A percentile compares a stretch with the other conserved stretches of the same genome.
phyloP scores from a whole-genome alignment of 2,329 filamentous ascomycete genomes.

The Emmonsia crescens region DNA sequence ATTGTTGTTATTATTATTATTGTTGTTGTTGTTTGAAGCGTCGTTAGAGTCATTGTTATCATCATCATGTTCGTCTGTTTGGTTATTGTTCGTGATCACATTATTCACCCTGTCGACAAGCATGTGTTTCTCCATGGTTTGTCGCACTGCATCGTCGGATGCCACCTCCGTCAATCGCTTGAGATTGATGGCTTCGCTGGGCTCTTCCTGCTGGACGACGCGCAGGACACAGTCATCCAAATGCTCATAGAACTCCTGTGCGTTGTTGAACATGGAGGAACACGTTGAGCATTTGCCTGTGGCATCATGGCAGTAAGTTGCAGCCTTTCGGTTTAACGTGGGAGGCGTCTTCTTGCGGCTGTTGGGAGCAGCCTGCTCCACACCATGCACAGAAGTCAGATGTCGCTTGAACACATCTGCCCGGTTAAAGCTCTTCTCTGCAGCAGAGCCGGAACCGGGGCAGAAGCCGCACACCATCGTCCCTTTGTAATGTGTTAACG shows the following conservation, averaged over 20 bases:
- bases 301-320: conserved; percentile 62
- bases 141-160: conserved; percentile 45
- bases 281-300: conserved; percentile 90
- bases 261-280: conserved; percentile 68
- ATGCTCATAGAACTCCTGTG: conserved; percentile 97
- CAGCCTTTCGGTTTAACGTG: conserved; percentile 51
- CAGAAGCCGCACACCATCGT: conserved; percentile 97
- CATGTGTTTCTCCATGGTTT: conserved; percentile 48
- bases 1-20: conserved; percentile 28
- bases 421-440: conserved; percentile 91
- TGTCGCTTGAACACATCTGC: conserved; percentile 95
- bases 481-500: conserved; percentile 89
- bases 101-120: conserved; percentile 40
- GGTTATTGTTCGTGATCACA: conserved; percentile 41
- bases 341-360: conserved; percentile 62
- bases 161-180: conserved; percentile 49
- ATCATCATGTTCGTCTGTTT: conserved; percentile 42
- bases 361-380: conserved; percentile 88
- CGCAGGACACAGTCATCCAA: conserved; percentile 61
- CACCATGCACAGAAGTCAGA: conserved; percentile 77
- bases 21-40: conserved; percentile 16
- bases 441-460: conserved; percentile 73
- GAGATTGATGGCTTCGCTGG: conserved; percentile 48
- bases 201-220: conserved; percentile 50
- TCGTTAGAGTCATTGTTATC: conserved; percentile 6